Conservation (phyloP, 768 basidiomycete genomes). For the Ramaria sp. region DNA sequence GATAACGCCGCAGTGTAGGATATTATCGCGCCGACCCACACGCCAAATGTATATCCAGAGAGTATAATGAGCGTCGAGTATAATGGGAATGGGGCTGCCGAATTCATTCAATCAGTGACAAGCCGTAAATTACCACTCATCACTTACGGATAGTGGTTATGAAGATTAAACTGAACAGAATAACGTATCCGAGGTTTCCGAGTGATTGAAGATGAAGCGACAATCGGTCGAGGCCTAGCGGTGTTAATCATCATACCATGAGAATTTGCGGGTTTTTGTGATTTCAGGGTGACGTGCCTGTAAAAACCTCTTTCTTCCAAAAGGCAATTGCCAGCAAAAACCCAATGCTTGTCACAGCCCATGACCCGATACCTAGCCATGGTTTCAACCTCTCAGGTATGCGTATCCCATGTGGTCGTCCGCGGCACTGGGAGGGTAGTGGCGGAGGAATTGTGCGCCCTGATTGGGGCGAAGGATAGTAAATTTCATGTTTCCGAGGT, state of each 20-base stretch:
- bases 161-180: constrained; percentile 76
- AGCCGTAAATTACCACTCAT: background rate
- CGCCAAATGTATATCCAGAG: constrained; percentile 84
- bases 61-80: constrained; percentile 91
- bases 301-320: constrained; percentile 75
- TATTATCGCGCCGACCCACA: constrained; percentile 74
- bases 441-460: constrained; percentile 13
- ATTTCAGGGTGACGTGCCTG: constrained; percentile 39
- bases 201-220: constrained; percentile 69
- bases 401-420: constrained; percentile 39
- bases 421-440: constrained; percentile 22
- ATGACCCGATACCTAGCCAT: constrained; percentile 71
- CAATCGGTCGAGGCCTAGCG: constrained; percentile 67
- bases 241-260: constrained; percentile 7
- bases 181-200: constrained; percentile 61
- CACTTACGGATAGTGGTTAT: constrained; percentile 77
- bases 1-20: constrained; percentile 80
- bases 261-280: constrained; percentile 3
- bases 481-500: constrained; percentile 4
- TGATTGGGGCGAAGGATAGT: constrained; percentile 13
- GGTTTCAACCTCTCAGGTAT: constrained; percentile 53
- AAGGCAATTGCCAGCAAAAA: constrained; percentile 77
- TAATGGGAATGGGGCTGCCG: constrained; percentile 73
- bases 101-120: constrained; percentile 9
- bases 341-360: constrained; percentile 64